These are phyloP conservation scores for Mycotypha africana DNA, from an alignment of 371 early-diverging fungal species.

Conservation along the genomic window DNA sequence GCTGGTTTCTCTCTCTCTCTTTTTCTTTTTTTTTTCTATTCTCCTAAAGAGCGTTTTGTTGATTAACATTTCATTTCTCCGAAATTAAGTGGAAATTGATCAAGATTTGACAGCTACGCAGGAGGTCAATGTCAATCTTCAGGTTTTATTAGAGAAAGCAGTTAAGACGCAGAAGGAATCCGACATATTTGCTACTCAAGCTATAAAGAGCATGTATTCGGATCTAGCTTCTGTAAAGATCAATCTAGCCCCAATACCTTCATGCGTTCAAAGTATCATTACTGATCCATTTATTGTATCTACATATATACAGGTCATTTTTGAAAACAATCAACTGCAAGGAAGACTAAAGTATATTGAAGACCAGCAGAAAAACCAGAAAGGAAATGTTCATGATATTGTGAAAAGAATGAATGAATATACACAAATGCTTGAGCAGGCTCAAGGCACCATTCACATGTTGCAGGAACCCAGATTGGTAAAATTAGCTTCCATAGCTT, in stretches of 20 bases:
- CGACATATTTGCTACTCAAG: constrained; percentile 48
- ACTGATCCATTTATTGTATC: too few species aligned
- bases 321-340: constrained; percentile 46
- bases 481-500: constrained; percentile 1
- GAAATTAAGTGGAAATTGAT: constrained; percentile 53
- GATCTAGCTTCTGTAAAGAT: constrained; percentile 51
- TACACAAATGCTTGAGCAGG: constrained; percentile 50
- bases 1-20: too few species aligned
- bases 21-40: too few species aligned
- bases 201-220: constrained; percentile 50
- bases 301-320: constrained; percentile 39
- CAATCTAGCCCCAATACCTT: too few species aligned
- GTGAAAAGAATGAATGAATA: constrained; percentile 49
- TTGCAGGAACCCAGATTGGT: constrained; percentile 18
- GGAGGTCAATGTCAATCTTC: constrained; percentile 56
- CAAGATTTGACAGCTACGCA: constrained; percentile 50
- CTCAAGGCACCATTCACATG: constrained; percentile 50
- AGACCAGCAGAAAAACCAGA: constrained; percentile 41
- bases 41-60: too few species aligned
- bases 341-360: constrained; percentile 43
- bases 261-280: too few species aligned
- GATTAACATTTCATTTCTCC: not conserved
- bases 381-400: constrained; percentile 47
- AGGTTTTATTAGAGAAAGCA: constrained; percentile 48
- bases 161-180: constrained; percentile 51